Evolutionary conservation across 768 basidiomycete genomes (phyloP), one percentile per base, ranked within the genome.

Genomic region (Podaxis pistillaris): DNA sequence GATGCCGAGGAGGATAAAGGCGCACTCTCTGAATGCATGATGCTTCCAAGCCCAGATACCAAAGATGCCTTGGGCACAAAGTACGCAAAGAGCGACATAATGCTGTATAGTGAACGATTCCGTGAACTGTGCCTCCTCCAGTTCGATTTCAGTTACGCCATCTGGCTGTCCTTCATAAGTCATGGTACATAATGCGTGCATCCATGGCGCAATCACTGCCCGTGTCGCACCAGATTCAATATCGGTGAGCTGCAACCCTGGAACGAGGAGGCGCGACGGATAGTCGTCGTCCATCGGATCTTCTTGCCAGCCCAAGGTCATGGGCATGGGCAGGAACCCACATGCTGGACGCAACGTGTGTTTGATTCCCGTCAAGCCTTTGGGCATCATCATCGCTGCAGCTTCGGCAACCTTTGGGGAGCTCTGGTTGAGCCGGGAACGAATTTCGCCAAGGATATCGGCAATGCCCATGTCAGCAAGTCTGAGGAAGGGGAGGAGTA

Each of bases 241-340:
- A 40, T 59, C 58, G 1, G 58, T 40, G 58, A 59, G 49, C 15
- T 26, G 47, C 2, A 59, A 19, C 2, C 47, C 50, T 13, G 17
- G 49, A 7, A 52, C 26, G 19, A 59, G 50, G 8, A 19, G 19
- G 5, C 33, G 28, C 24, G 24, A 47, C 28, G 50, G 50, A 51
- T 40, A 59, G n/a, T 59, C 58, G 13, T 59, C 58, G 4, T 33
- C 17, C 15, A 26, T 28, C 9, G n/a, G 47, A 3, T 51, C 37
- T 33, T 33, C 33, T 38, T 59, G 57, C 57, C 57, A 49, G n/a
- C 57, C 57, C 44, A 58, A n/a, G 30, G 57, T 30, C 46, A 58
- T 47, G 17, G 57, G 57, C 57, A 58, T 47, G 0, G 57, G 57
- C 6, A 58, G 44, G 46, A 47, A 49, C 30, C 28, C 9, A 15